Conservation (phyloP, 176 grass and related monocot species). For the Rhipidocladum racemiflorum region DNA sequence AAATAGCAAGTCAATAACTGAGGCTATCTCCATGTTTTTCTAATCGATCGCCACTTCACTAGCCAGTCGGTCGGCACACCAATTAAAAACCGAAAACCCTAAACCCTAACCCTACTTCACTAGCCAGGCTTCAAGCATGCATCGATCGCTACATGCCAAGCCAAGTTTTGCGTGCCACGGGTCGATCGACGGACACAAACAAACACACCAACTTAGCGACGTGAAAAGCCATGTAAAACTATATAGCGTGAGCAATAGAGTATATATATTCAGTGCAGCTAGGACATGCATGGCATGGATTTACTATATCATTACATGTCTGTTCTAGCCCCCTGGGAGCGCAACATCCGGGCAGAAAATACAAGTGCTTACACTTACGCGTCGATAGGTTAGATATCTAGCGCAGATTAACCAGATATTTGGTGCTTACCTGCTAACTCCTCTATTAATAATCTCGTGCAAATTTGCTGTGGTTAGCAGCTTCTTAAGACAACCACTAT, state of each 20-base stretch:
- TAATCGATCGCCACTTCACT: not conserved
- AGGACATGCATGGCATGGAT: not conserved
- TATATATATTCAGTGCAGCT: not conserved
- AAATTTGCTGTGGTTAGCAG: too few species aligned
- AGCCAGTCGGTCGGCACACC: slow-evolving; percentile 24
- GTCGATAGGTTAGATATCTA: too few species aligned
- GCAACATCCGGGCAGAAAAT: too few species aligned
- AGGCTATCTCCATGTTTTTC: not conserved
- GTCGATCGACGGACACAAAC: slow-evolving; percentile 32
- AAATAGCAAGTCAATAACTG: slow-evolving; percentile 2
- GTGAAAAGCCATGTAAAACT: slow-evolving; percentile 3
- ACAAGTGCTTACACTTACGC: too few species aligned
- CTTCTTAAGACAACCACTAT: not conserved
- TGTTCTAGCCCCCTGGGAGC: too few species aligned
- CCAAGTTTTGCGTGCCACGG: slow-evolving; percentile 43
- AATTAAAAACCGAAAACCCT: slow-evolving; percentile 7
- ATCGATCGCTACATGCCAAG: slow-evolving; percentile 30
- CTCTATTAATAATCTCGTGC: too few species aligned
- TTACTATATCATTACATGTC: not conserved
- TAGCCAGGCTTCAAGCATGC: not conserved
- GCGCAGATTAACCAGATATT: too few species aligned
- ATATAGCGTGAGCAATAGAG: not conserved
- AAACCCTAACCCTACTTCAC: too few species aligned
- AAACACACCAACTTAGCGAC: slow-evolving; percentile 19
- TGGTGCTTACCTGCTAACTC: too few species aligned